These are phyloP conservation scores for Blastomyces gilchristii DNA, from an alignment of 2,329 filamentous ascomycete genomes.

Conservation along the genomic window DNA sequence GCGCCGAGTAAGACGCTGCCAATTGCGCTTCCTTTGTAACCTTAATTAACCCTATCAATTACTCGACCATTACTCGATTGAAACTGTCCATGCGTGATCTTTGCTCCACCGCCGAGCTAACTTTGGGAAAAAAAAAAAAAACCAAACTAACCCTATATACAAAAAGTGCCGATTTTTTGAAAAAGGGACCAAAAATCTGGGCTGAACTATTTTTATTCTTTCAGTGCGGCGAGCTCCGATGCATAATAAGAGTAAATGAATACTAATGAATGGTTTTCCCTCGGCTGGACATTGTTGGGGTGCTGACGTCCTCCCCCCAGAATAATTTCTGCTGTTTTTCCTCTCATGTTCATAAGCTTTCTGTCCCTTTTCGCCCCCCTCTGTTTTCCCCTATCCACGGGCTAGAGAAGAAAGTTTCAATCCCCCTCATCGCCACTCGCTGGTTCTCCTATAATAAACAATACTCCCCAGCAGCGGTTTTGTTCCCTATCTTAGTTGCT, in stretches of 20 bases:
- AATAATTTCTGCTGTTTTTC: background rate
- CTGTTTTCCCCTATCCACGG: background rate
- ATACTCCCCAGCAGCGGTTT: background rate
- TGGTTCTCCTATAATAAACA: background rate
- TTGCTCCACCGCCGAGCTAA: background rate
- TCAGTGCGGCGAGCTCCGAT: background rate
- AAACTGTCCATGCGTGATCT: background rate
- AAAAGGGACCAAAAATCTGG: background rate
- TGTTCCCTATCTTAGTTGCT: background rate
- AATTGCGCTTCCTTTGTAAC: conserved; percentile 2
- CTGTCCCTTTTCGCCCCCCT: background rate
- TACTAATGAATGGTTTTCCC: background rate
- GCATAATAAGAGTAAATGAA: background rate
- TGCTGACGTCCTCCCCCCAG: background rate
- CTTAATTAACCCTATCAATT: conserved; percentile 8
- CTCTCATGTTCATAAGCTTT: background rate
- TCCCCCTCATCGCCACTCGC: background rate
- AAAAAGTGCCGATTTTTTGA: background rate
- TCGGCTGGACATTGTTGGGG: background rate
- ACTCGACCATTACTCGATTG: conserved; percentile 6
- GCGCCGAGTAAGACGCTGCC: background rate
- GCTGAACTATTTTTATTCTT: too few species aligned
- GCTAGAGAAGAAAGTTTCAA: background rate
- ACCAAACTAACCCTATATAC: background rate
- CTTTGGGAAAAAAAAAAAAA: background rate